Conservation (phyloP, 2,329 filamentous ascomycete genomes). For the Verticillium dahliae region DNA sequence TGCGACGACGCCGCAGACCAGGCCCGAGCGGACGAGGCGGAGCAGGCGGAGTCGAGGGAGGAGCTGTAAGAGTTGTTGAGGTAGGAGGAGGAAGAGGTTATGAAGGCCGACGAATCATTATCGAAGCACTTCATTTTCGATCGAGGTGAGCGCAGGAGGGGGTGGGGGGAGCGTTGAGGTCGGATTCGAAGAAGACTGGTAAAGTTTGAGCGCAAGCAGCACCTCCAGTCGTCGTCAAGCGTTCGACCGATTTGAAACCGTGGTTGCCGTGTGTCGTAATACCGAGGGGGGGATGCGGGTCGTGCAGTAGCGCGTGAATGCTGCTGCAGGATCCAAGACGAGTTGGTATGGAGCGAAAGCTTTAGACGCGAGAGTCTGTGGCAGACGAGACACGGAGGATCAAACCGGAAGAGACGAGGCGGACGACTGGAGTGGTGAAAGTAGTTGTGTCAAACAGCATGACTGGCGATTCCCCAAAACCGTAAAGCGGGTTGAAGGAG, state of each 20-base stretch:
- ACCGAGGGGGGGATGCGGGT: constrained; percentile 25
- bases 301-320: constrained; percentile 31
- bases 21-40: constrained; percentile 68
- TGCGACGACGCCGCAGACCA: constrained; percentile 71
- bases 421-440: constrained; percentile 52
- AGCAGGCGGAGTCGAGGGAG: constrained; percentile 67
- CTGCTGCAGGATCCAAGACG: constrained; percentile 30
- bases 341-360: constrained; percentile 31
- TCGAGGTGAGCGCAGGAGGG: neutral
- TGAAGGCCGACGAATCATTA: constrained; percentile 45
- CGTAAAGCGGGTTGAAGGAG: constrained; percentile 17
- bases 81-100: constrained; percentile 24
- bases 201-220: constrained; percentile 12
- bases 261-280: constrained; percentile 23
- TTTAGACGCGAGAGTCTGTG: constrained; percentile 35
- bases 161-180: neutral
- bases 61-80: constrained; percentile 59
- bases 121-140: constrained; percentile 54
- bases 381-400: constrained; percentile 48
- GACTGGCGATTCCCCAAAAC: constrained; percentile 30
- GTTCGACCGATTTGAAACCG: constrained; percentile 23
- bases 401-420: constrained; percentile 54
- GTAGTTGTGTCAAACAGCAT: constrained; percentile 52
- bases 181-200: constrained; percentile 3
- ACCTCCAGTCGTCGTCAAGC: constrained; percentile 27